A percentile compares a stretch with the other conserved stretches of the same genome.
These are phyloP conservation scores for Yarrowia deformans DNA, from an alignment of 805 yeast species.

Conservation along the genomic window DNA sequence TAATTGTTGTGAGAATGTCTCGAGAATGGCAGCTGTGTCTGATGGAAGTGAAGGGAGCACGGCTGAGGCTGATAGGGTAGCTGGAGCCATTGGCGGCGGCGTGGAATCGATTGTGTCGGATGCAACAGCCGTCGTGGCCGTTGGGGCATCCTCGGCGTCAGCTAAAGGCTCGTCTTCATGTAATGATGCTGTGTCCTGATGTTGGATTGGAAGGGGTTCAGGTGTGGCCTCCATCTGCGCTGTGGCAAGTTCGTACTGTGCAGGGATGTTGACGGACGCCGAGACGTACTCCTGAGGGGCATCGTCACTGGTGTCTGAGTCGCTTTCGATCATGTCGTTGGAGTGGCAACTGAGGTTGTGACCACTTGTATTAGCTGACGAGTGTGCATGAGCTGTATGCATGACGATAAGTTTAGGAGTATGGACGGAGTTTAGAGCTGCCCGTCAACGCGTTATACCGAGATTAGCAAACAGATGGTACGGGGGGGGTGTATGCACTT, in stretches of 20 bases:
- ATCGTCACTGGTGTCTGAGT: constrained; percentile 20
- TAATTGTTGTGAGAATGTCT: constrained; percentile 45
- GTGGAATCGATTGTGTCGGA: constrained; percentile 48
- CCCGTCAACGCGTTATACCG: too few species aligned
- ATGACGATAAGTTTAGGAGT: constrained; percentile 24
- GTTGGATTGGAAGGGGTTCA: constrained; percentile 1
- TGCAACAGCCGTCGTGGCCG: not conserved
- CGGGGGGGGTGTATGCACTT: too few species aligned
- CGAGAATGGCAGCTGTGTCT: constrained; percentile 47
- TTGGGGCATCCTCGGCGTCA: not conserved
- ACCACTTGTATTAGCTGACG: constrained; percentile 2
- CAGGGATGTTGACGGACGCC: constrained; percentile 17
- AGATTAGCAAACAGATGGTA: not conserved
- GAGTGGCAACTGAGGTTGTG: not conserved
- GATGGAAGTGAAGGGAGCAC: constrained; percentile 47
- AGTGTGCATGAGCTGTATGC: constrained; percentile 21
- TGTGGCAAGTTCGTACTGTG: constrained; percentile 10
- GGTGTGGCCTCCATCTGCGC: constrained; percentile 13
- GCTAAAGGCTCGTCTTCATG: not conserved
- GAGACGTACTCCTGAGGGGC: constrained; percentile 37
- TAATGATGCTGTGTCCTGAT: not conserved
- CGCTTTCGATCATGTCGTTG: constrained; percentile 16
- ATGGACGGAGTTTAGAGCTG: not conserved
- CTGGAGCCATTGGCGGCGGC: constrained; percentile 45
- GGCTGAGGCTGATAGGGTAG: constrained; percentile 50